Evolutionary conservation across 352 stramenopile species (phyloP).

Genomic region (Globisporangium middletonii): DNA sequence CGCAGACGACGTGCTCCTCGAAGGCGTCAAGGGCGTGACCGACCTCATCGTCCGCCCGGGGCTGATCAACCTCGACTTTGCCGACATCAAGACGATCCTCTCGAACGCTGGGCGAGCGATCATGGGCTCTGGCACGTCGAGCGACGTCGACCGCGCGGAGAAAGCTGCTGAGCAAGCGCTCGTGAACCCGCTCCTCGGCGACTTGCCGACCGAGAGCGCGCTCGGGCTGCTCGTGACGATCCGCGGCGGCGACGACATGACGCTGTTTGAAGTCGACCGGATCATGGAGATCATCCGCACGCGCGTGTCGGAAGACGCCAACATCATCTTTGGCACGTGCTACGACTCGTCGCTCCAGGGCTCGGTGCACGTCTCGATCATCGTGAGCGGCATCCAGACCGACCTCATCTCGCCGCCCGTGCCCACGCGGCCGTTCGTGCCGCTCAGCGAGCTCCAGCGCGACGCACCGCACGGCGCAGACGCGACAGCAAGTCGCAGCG

Average conservation of each 20-base stretch:
- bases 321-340: conserved; percentile 88
- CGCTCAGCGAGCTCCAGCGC: conserved; percentile 37
- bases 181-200: conserved; percentile 91
- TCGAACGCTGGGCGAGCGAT: conserved; percentile 91
- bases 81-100: conserved; percentile 95
- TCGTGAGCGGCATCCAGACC: conserved; percentile 85
- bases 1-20: conserved; percentile 93
- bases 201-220: conserved; percentile 91
- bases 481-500: conserved; percentile 6
- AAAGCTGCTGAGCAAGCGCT: conserved; percentile 93
- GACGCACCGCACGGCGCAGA: conserved; percentile 17
- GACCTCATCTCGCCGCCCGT: conserved; percentile 79
- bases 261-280: conserved; percentile 88
- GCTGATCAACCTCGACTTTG: conserved; percentile 98
- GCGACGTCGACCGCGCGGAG: conserved; percentile 69
- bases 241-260: conserved; percentile 90
- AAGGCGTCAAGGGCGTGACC: conserved; percentile 94
- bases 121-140: conserved; percentile 91
- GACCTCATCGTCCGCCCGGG: conserved; percentile 95
- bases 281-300: conserved; percentile 87
- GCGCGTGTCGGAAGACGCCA: conserved; percentile 73
- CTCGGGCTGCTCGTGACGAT: conserved; percentile 95
- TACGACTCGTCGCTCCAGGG: conserved; percentile 80
- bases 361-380: conserved; percentile 84
- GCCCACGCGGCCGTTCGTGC: conserved; percentile 32